Evolutionary conservation across 805 yeast genomes (phyloP), one percentile per base, ranked within the genome.

Genomic region (Candida saitoana): DNA sequence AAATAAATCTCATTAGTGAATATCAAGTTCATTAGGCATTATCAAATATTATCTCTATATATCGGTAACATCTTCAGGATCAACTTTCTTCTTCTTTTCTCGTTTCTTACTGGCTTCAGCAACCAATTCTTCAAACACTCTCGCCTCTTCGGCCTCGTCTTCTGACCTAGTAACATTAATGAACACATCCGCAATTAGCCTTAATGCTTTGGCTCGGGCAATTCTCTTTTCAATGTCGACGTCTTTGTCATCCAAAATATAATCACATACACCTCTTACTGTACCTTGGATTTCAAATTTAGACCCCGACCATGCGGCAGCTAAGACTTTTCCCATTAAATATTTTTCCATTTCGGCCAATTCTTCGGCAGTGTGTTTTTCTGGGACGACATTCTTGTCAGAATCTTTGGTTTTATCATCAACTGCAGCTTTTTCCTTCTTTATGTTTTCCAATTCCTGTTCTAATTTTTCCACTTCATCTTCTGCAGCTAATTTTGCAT

Each of bases 231-330:
- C 66, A 34, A 71, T 49, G 3, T 74, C 60, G 4, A 73, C 79
- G 0, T 67, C 65, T 41, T 76, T 69, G 50, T 86, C 91, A 40
- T 77, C 72, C 36, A 86, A 62, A 2, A 85, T 73, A 33, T 63
- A 67, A 51, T 83, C 84, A 63, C 91, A 84, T 9, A 85, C 93
- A 9, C 73, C 77, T 49, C 87, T 76, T 40, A 84, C 70, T 0
- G 88, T 84, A 11, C 83, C 73, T 57, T 81, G 84, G 40, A 86
- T 85, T 59, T 86, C 95, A 56, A 80, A 84, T 54, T 77, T 82
- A 9, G 90, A 80, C 0, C 91, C 88, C 9, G 80, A 79, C 95
- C 95, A 86, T 6, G 93, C 93, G 2, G 90, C 91, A 6, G 86
- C 83, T 27, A 86, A 64, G 15, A 85, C 86, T 59, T 85, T 86